Base-by-base conservation (phyloP, 164 flowering plant genomes). In the Santalum album region DNA sequence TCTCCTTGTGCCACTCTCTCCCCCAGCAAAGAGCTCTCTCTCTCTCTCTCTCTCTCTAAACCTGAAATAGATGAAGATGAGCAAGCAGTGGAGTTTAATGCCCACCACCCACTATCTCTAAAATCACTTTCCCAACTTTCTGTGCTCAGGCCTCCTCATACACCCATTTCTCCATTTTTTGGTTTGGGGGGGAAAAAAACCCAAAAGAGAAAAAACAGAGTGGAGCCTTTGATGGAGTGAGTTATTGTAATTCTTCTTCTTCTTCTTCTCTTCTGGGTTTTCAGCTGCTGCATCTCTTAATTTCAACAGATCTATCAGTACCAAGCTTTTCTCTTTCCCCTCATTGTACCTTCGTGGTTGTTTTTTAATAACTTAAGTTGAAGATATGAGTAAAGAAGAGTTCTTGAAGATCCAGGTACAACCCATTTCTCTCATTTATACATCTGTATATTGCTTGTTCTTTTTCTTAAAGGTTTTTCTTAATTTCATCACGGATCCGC, bases 371-470 rank as follows among this genome's bases (percentile, higher is more conserved):
- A 3, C 16, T 38, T 12, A 14, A 38, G 42, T 38, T 0, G 17
- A 38, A 11, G 16, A 56, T n/a, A 82, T 83, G 95, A 83, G 90
- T 72, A 83, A 83, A 71, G 87, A 86, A 63, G 95, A 82, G 82
- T 67, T 81, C 25, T 61, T 83, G 74, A 83, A 83, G 87, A 78
- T 81, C 71, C 90, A 78, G 95, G 95, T 86, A 77, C 54, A 38
- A 38, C 3, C 42, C 5, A 10, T 25, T 38, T 27, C 22, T 43
- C 21, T 21, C 11, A 5, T 24, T 55, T 48, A 5, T 15, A 14
- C 18, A 17, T 54, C 49, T 65, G 56, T 59, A 15, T 49, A 43
- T 49, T 22, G 0, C 10, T 20, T 20, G 19, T 9, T 7, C 19
- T 20, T 45, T 7, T 3, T 21, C 9, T 45, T 45, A 7, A 7